phyloP scores from a whole-genome alignment of 805 yeast species.

The Kluyveromyces lactis region DNA sequence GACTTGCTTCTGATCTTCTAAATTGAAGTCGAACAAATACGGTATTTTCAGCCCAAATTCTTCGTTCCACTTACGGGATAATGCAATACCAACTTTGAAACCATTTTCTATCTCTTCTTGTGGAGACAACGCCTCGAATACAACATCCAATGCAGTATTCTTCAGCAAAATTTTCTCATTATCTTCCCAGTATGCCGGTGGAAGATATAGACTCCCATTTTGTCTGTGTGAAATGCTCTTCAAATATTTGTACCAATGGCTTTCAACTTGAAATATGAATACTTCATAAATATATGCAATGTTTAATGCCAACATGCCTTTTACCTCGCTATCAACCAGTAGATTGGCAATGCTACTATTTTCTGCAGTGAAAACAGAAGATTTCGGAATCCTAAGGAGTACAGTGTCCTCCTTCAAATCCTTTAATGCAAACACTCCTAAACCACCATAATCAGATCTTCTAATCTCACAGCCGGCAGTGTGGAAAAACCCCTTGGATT shows the following conservation, averaged over 20 bases:
- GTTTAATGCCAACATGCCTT: constrained; percentile 60
- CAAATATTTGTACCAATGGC: constrained; percentile 79
- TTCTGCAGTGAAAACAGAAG: constrained; percentile 46
- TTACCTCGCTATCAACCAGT: constrained; percentile 48
- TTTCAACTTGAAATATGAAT: constrained; percentile 38
- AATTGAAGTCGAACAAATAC: constrained; percentile 20
- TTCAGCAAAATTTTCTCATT: constrained; percentile 37
- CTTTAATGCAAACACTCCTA: constrained; percentile 59
- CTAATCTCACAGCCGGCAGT: constrained; percentile 36
- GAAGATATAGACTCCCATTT: constrained; percentile 32
- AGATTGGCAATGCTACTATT: constrained; percentile 60
- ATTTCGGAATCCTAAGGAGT: constrained; percentile 55
- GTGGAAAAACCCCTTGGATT: constrained; percentile 48
- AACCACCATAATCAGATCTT: constrained; percentile 50
- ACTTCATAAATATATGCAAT: constrained; percentile 67
- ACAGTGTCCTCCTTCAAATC: constrained; percentile 33
- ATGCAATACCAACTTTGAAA: constrained; percentile 30
- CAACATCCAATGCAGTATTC: constrained; percentile 56
- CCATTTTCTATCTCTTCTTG: constrained; percentile 33
- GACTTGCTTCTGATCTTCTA: constrained; percentile 17
- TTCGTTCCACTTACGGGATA: constrained; percentile 29
- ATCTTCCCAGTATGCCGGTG: constrained; percentile 61
- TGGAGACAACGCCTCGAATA: constrained; percentile 34
- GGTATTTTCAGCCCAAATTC: constrained; percentile 26
- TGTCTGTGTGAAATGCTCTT: constrained; percentile 37